Conservation (phyloP, 768 basidiomycete species). For the Mycena amicta region DNA sequence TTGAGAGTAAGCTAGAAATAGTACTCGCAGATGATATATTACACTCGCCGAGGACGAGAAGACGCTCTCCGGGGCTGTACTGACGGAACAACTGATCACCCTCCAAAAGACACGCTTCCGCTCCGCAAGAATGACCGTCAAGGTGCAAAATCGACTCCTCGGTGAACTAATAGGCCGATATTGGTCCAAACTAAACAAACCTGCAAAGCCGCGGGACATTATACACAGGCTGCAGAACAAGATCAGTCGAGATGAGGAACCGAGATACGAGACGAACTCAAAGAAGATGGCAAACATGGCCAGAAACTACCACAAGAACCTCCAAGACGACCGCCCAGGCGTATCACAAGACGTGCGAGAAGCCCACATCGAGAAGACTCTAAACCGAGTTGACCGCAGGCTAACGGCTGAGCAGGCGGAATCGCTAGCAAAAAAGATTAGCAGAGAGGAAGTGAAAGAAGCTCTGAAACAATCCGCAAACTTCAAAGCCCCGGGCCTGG, state of each 20-base stretch:
- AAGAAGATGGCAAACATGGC: neutral
- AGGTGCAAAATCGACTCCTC: neutral
- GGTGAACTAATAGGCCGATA: neutral
- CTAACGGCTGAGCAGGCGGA: neutral
- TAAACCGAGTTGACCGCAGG: neutral
- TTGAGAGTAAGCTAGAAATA: neutral
- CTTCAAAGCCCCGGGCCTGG: neutral
- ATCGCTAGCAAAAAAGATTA: neutral
- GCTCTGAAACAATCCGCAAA: neutral
- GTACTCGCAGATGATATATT: neutral
- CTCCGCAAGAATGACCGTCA: neutral
- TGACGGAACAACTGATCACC: neutral
- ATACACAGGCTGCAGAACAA: neutral
- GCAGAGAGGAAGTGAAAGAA: neutral
- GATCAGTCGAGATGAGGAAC: neutral
- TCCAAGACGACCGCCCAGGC: neutral
- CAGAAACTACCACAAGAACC: neutral
- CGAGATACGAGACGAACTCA: neutral
- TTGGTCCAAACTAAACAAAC: neutral
- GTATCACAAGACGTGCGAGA: neutral
- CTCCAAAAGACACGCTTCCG: neutral
- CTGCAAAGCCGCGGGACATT: neutral
- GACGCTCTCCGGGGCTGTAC: neutral
- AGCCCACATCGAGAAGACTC: neutral
- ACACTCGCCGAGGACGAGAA: neutral